Conservation (phyloP, 768 basidiomycete species). For the Serendipita sp. region DNA sequence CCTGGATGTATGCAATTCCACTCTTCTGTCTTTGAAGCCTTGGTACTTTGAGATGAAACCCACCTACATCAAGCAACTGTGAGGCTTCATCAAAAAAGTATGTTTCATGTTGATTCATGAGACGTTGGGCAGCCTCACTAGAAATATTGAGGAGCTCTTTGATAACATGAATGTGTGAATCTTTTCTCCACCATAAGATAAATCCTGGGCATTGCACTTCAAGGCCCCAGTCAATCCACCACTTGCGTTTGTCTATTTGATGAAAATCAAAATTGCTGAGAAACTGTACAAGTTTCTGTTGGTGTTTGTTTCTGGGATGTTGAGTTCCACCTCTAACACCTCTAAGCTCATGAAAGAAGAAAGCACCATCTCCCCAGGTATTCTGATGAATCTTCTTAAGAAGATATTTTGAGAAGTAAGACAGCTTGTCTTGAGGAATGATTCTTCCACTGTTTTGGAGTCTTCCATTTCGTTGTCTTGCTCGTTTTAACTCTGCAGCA, state of each 20-base stretch:
- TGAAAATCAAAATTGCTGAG: not conserved
- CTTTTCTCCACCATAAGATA: not conserved
- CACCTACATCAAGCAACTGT: no score
- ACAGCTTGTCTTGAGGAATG: no score
- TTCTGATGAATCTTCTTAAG: no score
- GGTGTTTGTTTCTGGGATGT: not conserved
- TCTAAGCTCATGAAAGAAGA: not conserved
- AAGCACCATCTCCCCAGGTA: not conserved
- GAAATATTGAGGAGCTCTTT: not conserved
- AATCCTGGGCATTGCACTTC: not conserved
- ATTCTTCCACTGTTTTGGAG: no score
- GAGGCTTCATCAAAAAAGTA: no score
- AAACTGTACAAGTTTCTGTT: not conserved
- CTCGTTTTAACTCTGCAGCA: no score
- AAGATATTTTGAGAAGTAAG: no score
- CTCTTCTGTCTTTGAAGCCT: not conserved
- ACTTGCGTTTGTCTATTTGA: not conserved
- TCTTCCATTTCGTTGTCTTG: no score
- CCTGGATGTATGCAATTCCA: not conserved
- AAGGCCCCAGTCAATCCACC: not conserved
- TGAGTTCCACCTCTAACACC: not conserved
- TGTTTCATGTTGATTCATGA: no score
- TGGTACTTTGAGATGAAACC: not conserved
- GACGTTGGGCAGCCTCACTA: no score
- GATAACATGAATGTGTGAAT: not conserved